These are phyloP conservation scores for Chenopodium quinoa DNA, from an alignment of 148 eudicot species.

Conservation along the genomic window DNA sequence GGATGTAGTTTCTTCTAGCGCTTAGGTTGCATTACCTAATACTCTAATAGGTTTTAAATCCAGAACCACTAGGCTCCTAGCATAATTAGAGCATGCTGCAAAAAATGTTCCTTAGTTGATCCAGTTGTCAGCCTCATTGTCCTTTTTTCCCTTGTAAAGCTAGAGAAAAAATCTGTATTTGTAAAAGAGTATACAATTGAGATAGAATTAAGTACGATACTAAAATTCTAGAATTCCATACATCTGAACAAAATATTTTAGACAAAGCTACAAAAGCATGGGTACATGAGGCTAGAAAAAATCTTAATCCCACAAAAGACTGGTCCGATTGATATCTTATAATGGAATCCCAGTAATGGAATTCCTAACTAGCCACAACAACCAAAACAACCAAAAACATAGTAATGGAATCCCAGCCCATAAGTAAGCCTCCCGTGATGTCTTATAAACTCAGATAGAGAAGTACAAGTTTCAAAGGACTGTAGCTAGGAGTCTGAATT, in stretches of 20 bases:
- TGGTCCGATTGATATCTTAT: neutral
- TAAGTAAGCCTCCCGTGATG: neutral
- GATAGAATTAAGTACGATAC: too few species aligned
- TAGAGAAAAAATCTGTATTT: neutral
- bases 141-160: neutral
- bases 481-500: neutral
- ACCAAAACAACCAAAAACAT: neutral
- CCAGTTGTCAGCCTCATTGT: neutral
- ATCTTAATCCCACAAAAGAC: too few species aligned
- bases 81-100: neutral
- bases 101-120: too few species aligned
- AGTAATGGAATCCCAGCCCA: neutral
- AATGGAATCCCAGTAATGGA: too few species aligned
- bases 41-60: neutral
- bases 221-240: too few species aligned
- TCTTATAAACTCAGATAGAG: neutral
- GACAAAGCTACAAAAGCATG: too few species aligned
- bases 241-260: too few species aligned
- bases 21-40: neutral
- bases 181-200: too few species aligned
- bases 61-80: neutral
- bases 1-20: neutral
- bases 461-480: neutral
- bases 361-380: neutral
- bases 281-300: too few species aligned